phyloP scores from a whole-genome alignment of 768 basidiomycete genomes.

The Termitomyces heimii region DNA sequence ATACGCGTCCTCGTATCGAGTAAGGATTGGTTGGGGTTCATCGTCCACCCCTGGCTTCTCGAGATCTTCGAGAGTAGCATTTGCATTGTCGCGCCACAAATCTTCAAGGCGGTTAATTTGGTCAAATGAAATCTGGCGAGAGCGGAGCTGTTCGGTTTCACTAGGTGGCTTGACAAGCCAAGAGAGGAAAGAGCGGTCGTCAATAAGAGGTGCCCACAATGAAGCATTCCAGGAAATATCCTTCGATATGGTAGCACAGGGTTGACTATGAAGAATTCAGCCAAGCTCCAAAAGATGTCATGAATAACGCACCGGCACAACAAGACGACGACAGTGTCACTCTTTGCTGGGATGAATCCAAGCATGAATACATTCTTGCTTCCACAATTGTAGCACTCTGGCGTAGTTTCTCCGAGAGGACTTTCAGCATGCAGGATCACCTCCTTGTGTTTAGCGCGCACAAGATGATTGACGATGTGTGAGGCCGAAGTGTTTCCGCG shows the following conservation, averaged over 20 bases:
- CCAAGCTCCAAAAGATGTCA: slow-evolving; percentile 1
- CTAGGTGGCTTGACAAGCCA: slow-evolving; percentile 98
- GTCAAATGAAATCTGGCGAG: slow-evolving; percentile 93
- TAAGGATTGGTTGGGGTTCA: slow-evolving; percentile 87
- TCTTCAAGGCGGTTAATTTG: slow-evolving; percentile 98
- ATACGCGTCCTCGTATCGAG: slow-evolving; percentile 96
- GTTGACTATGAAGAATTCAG: slow-evolving; percentile 59
- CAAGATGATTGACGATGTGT: slow-evolving; percentile 98
- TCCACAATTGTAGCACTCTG: slow-evolving; percentile 99
- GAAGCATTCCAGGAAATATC: slow-evolving; percentile 99
- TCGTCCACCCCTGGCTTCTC: slow-evolving; percentile 98
- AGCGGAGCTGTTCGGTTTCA: slow-evolving; percentile 93
- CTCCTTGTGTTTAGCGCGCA: slow-evolving; percentile 98
- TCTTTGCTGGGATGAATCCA: slow-evolving; percentile 98
- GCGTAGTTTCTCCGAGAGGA: slow-evolving; percentile 93
- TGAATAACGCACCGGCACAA: slow-evolving; percentile 75
- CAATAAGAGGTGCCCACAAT: slow-evolving; percentile 97
- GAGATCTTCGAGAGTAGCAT: slow-evolving; percentile 91
- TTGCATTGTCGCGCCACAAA: slow-evolving; percentile 94
- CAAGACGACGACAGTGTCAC: slow-evolving; percentile 96
- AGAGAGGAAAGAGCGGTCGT: slow-evolving; percentile 97
- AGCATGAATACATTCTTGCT: slow-evolving; percentile 99
- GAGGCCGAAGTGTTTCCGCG: slow-evolving; percentile 97
- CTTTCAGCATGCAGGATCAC: slow-evolving; percentile 95
- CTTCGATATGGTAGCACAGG: slow-evolving; percentile 93